Conservation (phyloP, 129 eudicot species). For the Centaurea solstitialis region DNA sequence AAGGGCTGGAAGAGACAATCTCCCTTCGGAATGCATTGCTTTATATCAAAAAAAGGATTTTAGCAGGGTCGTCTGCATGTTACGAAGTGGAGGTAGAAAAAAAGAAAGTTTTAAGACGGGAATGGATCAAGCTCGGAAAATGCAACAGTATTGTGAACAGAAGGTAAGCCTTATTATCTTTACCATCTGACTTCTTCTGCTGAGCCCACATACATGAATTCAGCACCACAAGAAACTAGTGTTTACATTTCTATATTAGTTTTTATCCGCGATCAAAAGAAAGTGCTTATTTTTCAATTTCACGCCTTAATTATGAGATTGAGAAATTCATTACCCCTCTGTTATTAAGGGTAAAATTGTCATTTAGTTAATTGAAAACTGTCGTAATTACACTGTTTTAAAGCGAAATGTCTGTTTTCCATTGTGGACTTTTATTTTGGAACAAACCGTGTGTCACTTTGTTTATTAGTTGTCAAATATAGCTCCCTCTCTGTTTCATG, state of each 20-base stretch:
- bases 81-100: slow-evolving; percentile 72
- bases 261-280: not conserved
- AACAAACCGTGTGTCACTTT: no score
- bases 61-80: slow-evolving; percentile 91
- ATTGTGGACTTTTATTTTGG: no score
- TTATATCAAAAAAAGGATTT: slow-evolving; percentile 94
- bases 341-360: no score
- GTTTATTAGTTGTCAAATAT: no score
- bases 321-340: no score
- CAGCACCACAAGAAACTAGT: no score
- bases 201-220: not conserved
- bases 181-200: not conserved
- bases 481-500: not conserved
- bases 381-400: no score
- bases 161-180: slow-evolving; percentile 49
- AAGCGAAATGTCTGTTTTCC: no score
- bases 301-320: not conserved
- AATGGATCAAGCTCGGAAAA: slow-evolving; percentile 94
- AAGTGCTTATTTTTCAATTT: no score
- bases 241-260: no score
- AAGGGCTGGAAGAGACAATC: slow-evolving; percentile 94
- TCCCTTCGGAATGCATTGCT: slow-evolving; percentile 67
- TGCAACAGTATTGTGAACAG: slow-evolving; percentile 84
- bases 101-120: slow-evolving; percentile 62
- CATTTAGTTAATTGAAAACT: no score